Percentiles rank a stretch among this genome's conserved stretches.
Evolutionary conservation across 768 basidiomycete species (phyloP).

Genomic region (Leucosporidium scottii): DNA sequence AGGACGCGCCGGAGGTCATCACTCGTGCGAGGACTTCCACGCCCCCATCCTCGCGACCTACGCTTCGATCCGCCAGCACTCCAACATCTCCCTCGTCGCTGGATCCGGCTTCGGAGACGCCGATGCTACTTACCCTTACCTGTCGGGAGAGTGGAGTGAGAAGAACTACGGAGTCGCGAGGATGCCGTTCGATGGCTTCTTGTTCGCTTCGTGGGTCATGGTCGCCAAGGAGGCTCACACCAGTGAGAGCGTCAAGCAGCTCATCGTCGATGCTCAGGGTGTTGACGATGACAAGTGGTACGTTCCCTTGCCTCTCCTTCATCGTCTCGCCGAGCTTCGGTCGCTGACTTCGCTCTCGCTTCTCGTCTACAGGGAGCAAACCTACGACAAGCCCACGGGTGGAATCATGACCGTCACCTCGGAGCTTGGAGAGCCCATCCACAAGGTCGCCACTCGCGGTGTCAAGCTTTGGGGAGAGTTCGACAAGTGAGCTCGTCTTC

Average conservation of each 20-base stretch:
- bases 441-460: conserved; percentile 94
- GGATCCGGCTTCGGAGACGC: conserved; percentile 95
- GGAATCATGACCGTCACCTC: conserved; percentile 95
- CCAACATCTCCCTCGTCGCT: conserved; percentile 81
- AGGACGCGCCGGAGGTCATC: conserved; percentile 96
- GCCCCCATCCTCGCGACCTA: conserved; percentile 90
- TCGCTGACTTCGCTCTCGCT: neutral
- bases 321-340: neutral
- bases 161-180: conserved; percentile 72
- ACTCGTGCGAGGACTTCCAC: conserved; percentile 98
- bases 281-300: conserved; percentile 72
- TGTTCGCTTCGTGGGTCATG: conserved; percentile 96
- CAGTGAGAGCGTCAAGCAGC: conserved; percentile 84
- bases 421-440: conserved; percentile 89
- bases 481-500: conserved; percentile 52
- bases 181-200: conserved; percentile 98
- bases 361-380: conserved; percentile 58
- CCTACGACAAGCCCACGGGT: conserved; percentile 87
- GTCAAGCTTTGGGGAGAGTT: conserved; percentile 99
- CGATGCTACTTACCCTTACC: conserved; percentile 82
- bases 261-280: conserved; percentile 90
- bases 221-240: conserved; percentile 98
- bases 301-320: neutral
- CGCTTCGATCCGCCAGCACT: conserved; percentile 74
- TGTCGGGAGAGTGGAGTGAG: conserved; percentile 91